Percentiles rank a stretch among this genome's conserved stretches.
Conservation (phyloP, 2,329 filamentous ascomycete species). For the Fusarium torreyae region DNA sequence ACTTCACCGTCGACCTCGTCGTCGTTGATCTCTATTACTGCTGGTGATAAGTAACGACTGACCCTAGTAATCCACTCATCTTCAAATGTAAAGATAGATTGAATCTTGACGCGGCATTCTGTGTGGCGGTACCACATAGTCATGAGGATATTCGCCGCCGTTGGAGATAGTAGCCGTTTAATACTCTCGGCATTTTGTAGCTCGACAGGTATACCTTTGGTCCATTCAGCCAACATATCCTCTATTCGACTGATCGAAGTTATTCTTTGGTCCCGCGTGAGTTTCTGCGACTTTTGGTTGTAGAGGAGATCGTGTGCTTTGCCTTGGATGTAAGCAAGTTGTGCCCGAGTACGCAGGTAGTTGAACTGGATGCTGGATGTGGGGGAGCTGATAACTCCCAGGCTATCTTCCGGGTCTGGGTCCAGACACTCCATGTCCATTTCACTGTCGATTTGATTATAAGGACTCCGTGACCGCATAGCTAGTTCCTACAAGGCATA, state of each 20-base stretch:
- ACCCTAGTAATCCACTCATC: conserved; percentile 36
- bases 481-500: conserved; percentile 52
- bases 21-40: conserved; percentile 37
- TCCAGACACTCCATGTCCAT: conserved; percentile 53
- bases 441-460: conserved; percentile 55
- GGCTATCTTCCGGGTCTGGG: background rate
- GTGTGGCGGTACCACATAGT: conserved; percentile 39
- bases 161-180: background rate
- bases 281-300: conserved; percentile 7
- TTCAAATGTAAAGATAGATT: conserved; percentile 41
- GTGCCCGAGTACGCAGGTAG: conserved; percentile 27
- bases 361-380: conserved; percentile 25
- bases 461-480: conserved; percentile 53
- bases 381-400: conserved; percentile 32
- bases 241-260: conserved; percentile 13
- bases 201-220: conserved; percentile 21
- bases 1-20: conserved; percentile 24
- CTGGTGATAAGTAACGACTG: conserved; percentile 24
- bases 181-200: conserved; percentile 13
- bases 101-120: conserved; percentile 35
- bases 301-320: conserved; percentile 39
- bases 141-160: conserved; percentile 12
- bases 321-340: conserved; percentile 43
- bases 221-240: conserved; percentile 32
- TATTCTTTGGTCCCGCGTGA: conserved; percentile 16